phyloP scores from a whole-genome alignment of 1,284 basidiomycete species.

The Boletellus deceptivus region DNA sequence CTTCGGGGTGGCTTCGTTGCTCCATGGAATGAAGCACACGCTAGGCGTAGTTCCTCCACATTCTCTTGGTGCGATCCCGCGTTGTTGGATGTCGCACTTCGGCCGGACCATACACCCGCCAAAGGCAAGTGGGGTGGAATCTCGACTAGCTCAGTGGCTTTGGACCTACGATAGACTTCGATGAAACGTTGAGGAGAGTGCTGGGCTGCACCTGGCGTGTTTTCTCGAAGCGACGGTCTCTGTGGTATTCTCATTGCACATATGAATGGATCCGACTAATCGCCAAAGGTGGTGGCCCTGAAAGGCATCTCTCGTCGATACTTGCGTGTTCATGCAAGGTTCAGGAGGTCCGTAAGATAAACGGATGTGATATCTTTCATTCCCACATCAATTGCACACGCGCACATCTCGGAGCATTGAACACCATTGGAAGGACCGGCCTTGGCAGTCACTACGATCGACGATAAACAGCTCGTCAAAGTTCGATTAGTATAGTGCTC shows the following conservation, averaged over 20 bases:
- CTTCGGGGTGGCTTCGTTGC: neutral
- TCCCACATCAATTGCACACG: neutral
- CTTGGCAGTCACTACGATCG: neutral
- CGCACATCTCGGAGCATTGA: neutral
- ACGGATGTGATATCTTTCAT: slow-evolving; percentile 25
- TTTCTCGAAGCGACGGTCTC: too few relatives aligned
- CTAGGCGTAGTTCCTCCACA: slow-evolving; percentile 2
- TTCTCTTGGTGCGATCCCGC: neutral
- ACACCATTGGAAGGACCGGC: neutral
- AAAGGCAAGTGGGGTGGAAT: slow-evolving; percentile 1
- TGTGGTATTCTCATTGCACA: too few relatives aligned
- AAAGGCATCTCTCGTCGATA: slow-evolving; percentile 21
- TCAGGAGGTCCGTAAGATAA: slow-evolving; percentile 28
- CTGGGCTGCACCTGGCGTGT: too few relatives aligned
- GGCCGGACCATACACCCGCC: neutral
- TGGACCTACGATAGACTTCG: too few relatives aligned
- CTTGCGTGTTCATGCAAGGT: slow-evolving; percentile 29
- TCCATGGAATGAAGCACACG: slow-evolving; percentile 10
- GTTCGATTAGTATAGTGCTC: slow-evolving; percentile 1
- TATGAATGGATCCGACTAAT: too few relatives aligned
- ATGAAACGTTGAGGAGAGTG: too few relatives aligned
- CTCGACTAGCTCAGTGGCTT: slow-evolving; percentile 3
- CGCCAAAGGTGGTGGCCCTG: too few relatives aligned
- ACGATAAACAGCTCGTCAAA: slow-evolving; percentile 3
- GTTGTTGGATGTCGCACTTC: neutral